These are phyloP conservation scores for Hericium coralloides DNA, from an alignment of 768 basidiomycete species.

Conservation along the genomic window DNA sequence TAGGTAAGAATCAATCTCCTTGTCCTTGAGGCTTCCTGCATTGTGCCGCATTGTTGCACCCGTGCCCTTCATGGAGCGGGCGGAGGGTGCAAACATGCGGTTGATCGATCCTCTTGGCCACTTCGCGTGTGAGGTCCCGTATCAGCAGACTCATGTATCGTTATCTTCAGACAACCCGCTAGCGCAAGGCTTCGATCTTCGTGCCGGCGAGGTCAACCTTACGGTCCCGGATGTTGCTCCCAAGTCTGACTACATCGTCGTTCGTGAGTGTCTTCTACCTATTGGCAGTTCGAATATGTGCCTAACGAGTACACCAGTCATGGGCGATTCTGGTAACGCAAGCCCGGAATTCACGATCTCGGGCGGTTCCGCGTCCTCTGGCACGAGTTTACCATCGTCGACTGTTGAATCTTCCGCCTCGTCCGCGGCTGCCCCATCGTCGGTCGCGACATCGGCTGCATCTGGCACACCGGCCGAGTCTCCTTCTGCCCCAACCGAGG, in stretches of 20 bases:
- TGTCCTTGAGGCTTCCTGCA: neutral
- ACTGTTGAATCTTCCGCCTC: neutral
- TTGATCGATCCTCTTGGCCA: neutral
- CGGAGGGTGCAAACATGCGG: neutral
- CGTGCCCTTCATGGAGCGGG: neutral
- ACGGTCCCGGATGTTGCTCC: conserved; percentile 28
- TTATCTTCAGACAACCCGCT: conserved; percentile 22
- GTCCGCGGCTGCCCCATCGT: neutral
- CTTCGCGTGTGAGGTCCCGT: neutral
- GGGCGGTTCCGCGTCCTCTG: neutral
- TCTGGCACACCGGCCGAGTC: neutral
- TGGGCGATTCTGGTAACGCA: conserved; percentile 40
- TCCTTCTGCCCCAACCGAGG: neutral
- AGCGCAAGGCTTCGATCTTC: conserved; percentile 28
- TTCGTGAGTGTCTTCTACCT: conserved; percentile 27
- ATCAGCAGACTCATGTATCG: neutral
- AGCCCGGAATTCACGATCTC: conserved; percentile 31
- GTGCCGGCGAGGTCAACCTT: conserved; percentile 25
- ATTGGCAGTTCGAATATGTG: neutral
- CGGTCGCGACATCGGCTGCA: neutral
- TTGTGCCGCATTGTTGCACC: neutral
- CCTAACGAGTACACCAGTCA: conserved; percentile 23
- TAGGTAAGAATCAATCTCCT: conserved; percentile 29
- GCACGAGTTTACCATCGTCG: neutral
- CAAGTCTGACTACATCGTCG: conserved; percentile 28